Evolutionary conservation across 371 early-diverging fungal genomes (phyloP), one percentile per base, ranked within the genome.

Genomic region (Mucor velutinosus): DNA sequence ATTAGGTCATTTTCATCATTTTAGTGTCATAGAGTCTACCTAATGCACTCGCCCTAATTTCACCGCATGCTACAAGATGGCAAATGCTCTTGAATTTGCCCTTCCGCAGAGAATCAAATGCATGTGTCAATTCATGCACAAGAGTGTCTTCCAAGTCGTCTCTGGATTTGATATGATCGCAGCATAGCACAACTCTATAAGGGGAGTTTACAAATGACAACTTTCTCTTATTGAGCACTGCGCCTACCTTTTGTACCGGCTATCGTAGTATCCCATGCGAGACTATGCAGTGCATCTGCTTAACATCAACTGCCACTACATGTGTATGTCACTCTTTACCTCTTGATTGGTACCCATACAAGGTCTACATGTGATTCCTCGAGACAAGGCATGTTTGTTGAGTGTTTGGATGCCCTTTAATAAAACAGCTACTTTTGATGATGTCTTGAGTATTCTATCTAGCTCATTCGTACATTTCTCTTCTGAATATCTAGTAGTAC

Each of bases 21-120:
- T 45, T 45, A 19, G 45, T 45, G 45, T 45, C 19, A 45, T 45
- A n/a, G 7, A 45, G 30, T 47, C 53, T 75, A 77, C 82, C 83
- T 57, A 83, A 55, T 17, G 76, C 71, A 39, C 74, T 73, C 8
- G 83, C 83, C 37, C 80, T 71, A n/a, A 83, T 61, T 60, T 83
- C 83, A 12, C 80, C 83, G 65, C 83, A 83, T 7, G 83, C 83
- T 55, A 83, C 66, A 4, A 76, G 41, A 64, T 83, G 83, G 60
- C 79, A 79, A 4, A 78, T 62, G 37, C 76, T 78, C 7, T 64
- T 70, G 51, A 83, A 80, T 15, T 60, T 69, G 10, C 83, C 83
- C 49, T 72, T 76, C 30, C 83, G 65, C 23, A 72, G 60, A 2
- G 73, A 71, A 57, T 83, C 83, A 62, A 83, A 83, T 29, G 83